phyloP scores from a whole-genome alignment of 345 rosid genomes.

The Litchi chinensis region DNA sequence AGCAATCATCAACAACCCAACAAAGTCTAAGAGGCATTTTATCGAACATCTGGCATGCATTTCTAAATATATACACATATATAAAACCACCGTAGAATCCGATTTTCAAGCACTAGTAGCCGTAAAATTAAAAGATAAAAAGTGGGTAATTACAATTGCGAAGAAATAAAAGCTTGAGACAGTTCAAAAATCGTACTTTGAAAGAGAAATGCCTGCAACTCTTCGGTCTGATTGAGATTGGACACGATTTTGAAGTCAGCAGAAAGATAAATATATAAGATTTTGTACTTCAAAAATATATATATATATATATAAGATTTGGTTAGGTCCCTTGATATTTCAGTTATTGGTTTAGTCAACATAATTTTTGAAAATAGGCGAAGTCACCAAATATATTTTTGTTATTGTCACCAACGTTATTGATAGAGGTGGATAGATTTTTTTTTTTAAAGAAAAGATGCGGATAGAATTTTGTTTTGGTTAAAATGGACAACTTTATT shows the following conservation, averaged over 20 bases:
- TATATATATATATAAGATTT: neutral
- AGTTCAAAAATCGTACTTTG: neutral
- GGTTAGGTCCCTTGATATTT: neutral
- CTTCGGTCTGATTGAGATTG: too few species aligned
- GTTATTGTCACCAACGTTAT: neutral
- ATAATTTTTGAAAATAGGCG: neutral
- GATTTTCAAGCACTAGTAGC: neutral
- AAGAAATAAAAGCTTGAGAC: neutral
- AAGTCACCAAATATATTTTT: too few species aligned
- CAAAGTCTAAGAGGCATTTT: constrained; percentile 24
- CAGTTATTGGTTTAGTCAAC: neutral
- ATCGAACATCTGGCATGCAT: constrained; percentile 33
- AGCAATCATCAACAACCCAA: neutral
- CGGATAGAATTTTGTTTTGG: too few species aligned
- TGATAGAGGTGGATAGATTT: too few species aligned
- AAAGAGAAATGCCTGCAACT: neutral
- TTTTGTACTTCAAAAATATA: too few species aligned
- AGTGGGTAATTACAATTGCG: neutral
- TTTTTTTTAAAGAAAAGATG: too few species aligned
- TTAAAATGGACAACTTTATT: too few species aligned
- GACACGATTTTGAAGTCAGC: too few species aligned
- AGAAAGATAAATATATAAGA: neutral
- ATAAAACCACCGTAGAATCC: neutral
- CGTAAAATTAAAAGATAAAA: neutral
- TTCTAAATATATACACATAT: neutral